phyloP scores from a whole-genome alignment of 352 stramenopile genomes.

The Peronospora belbahrii region DNA sequence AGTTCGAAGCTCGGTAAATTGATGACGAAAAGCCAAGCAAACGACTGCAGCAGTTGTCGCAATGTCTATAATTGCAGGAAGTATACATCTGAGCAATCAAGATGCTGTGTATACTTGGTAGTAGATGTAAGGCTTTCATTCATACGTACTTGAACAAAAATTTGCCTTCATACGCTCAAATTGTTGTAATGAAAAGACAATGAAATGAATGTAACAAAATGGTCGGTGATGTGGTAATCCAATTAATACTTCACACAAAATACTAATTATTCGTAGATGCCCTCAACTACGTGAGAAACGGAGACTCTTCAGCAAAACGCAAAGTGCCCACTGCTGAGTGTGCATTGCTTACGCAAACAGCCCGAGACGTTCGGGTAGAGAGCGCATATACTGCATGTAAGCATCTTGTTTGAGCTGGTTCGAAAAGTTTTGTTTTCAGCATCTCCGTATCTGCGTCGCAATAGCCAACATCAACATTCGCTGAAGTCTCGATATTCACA shows the following conservation, averaged over 20 bases:
- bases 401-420: slow-evolving; percentile 78
- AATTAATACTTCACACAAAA: slow-evolving; percentile 9
- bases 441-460: slow-evolving; percentile 40
- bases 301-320: slow-evolving; percentile 58
- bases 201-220: too few species aligned
- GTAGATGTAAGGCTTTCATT: slow-evolving; percentile 19
- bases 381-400: slow-evolving; percentile 65
- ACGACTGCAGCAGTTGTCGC: slow-evolving; percentile 1
- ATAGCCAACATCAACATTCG: slow-evolving; percentile 23
- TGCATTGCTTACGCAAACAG: slow-evolving; percentile 58
- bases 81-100: neutral
- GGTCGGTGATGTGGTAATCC: too few species aligned
- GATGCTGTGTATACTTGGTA: neutral
- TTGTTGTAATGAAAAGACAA: too few species aligned
- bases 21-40: slow-evolving; percentile 1
- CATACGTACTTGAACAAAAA: too few species aligned
- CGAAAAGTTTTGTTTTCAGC: slow-evolving; percentile 69
- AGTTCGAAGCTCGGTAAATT: slow-evolving; percentile 85
- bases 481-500: slow-evolving; percentile 63
- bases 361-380: slow-evolving; percentile 23
- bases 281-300: slow-evolving; percentile 45
- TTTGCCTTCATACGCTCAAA: too few species aligned
- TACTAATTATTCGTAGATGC: slow-evolving; percentile 29
- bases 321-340: slow-evolving; percentile 61
- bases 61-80: neutral